Conservation (phyloP, 2,329 filamentous ascomycete genomes). For the Ophiocordyceps robertsii region DNA sequence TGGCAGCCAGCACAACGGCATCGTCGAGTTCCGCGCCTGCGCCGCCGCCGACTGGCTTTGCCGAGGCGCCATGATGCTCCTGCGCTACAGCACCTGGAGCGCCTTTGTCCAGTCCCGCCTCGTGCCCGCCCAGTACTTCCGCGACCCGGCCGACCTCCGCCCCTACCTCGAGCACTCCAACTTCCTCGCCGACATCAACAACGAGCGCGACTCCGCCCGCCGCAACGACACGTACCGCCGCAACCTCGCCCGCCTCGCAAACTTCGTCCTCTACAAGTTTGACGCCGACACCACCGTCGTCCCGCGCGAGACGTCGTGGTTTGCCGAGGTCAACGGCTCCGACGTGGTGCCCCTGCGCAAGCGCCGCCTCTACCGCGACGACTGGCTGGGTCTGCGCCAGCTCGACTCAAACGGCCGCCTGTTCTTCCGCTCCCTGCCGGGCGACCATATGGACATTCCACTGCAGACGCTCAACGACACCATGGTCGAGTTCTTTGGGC, state of each 20-base stretch:
- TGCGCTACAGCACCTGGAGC: constrained; percentile 72
- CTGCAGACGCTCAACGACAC: constrained; percentile 51
- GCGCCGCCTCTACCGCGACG: constrained; percentile 66
- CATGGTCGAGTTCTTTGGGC: constrained; percentile 56
- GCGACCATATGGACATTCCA: constrained; percentile 71
- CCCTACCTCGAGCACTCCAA: constrained; percentile 70
- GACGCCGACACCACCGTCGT: constrained; percentile 74
- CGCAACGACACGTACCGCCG: constrained; percentile 61
- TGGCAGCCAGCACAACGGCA: constrained; percentile 86
- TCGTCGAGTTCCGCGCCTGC: constrained; percentile 70
- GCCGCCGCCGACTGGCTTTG: constrained; percentile 63
- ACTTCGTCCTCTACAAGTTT: constrained; percentile 84
- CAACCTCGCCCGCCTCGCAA: constrained; percentile 56
- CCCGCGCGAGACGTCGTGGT: constrained; percentile 86
- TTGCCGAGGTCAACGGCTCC: constrained; percentile 68
- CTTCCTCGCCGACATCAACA: constrained; percentile 93
- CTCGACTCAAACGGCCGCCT: constrained; percentile 71
- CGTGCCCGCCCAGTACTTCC: constrained; percentile 92
- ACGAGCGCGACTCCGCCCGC: constrained; percentile 53
- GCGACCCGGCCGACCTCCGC: constrained; percentile 48
- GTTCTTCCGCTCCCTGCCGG: constrained; percentile 58
- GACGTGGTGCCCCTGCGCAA: constrained; percentile 55
- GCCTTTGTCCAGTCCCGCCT: constrained; percentile 62
- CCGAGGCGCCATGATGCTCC: constrained; percentile 61
- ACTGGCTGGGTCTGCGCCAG: constrained; percentile 78